These are phyloP conservation scores for Sugiyamaella paludigena DNA, from an alignment of 1,139 yeast species.

Conservation along the genomic window DNA sequence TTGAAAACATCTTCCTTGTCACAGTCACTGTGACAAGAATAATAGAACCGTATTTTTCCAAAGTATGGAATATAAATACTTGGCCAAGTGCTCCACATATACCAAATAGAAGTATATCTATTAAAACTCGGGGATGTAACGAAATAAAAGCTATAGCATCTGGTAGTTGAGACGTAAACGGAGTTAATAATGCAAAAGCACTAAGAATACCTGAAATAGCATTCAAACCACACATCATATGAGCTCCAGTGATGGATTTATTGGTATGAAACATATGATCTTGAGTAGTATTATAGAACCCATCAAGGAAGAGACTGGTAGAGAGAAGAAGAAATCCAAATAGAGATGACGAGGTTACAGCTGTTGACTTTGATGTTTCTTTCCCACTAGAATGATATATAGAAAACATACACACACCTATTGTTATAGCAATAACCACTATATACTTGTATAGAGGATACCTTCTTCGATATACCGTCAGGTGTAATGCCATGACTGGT, in stretches of 20 bases:
- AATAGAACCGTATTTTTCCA: constrained; percentile 81
- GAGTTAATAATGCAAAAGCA: constrained; percentile 43
- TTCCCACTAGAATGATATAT: constrained; percentile 39
- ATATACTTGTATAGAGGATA: constrained; percentile 75
- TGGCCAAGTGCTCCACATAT: constrained; percentile 89
- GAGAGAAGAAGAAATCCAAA: constrained; percentile 61
- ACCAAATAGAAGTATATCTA: constrained; percentile 66
- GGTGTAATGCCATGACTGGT: constrained; percentile 86
- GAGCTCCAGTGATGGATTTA: constrained; percentile 65
- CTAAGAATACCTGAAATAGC: constrained; percentile 47
- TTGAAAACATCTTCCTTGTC: constrained; percentile 92
- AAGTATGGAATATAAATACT: constrained; percentile 79
- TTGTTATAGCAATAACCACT: constrained; percentile 73
- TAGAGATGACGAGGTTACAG: constrained; percentile 22
- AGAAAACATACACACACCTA: constrained; percentile 81
- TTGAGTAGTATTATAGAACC: constrained; percentile 89
- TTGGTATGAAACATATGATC: constrained; percentile 67
- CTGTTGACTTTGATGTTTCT: constrained; percentile 10
- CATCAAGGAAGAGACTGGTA: constrained; percentile 75
- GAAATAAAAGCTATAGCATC: constrained; percentile 50
- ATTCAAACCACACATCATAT: constrained; percentile 82
- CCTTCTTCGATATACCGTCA: constrained; percentile 63
- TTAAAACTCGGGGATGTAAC: constrained; percentile 50
- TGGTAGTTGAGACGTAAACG: constrained; percentile 47
- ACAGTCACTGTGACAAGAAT: constrained; percentile 90